A percentile compares a stretch with the other conserved stretches of the same genome.
These are phyloP conservation scores for Cryptococcus jaspeensis DNA, from an alignment of 1,284 basidiomycete genomes.

Conservation along the genomic window DNA sequence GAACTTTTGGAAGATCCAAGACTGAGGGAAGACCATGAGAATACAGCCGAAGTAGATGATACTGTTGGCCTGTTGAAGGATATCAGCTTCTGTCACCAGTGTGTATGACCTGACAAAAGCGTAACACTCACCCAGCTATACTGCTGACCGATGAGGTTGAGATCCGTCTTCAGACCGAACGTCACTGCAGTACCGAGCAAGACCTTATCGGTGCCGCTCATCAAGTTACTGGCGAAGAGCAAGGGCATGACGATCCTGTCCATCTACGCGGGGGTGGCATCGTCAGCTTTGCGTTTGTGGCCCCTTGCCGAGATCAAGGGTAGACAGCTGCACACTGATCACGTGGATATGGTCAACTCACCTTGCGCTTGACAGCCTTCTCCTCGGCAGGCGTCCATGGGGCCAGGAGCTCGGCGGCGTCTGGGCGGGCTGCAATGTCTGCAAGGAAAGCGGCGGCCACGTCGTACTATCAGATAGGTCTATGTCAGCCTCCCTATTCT, in stretches of 20 bases:
- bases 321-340: neutral
- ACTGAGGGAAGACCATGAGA: constrained; percentile 9
- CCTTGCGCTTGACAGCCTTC: constrained; percentile 21
- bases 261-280: neutral
- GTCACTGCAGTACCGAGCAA: constrained; percentile 26
- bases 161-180: constrained; percentile 20
- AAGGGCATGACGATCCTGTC: constrained; percentile 6
- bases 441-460: constrained; percentile 25
- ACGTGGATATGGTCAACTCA: neutral
- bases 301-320: constrained; percentile 14
- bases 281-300: constrained; percentile 5
- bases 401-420: constrained; percentile 23
- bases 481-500: neutral
- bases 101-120: constrained; percentile 19
- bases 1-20: constrained; percentile 16
- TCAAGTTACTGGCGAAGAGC: constrained; percentile 3
- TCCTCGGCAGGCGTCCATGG: constrained; percentile 27
- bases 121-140: constrained; percentile 21
- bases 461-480: constrained; percentile 9
- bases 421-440: constrained; percentile 17
- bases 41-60: neutral
- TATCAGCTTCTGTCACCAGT: constrained; percentile 20
- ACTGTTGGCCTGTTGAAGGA: constrained; percentile 16
- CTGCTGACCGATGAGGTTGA: constrained; percentile 25
- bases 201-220: constrained; percentile 27